These are phyloP conservation scores for Saccharomycopsis hybrid DNA, from an alignment of 1,139 yeast species.

Conservation along the genomic window DNA sequence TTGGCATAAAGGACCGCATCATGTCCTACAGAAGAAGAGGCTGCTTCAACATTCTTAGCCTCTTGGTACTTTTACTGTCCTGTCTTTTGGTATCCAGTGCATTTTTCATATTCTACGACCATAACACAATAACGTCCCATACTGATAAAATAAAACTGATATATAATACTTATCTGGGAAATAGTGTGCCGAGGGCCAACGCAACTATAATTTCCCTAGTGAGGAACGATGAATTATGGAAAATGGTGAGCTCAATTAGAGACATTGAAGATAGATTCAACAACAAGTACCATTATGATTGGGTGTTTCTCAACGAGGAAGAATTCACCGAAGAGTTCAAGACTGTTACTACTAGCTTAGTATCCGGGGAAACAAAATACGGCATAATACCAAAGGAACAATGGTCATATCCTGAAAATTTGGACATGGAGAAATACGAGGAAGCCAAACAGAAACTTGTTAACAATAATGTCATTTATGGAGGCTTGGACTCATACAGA, in stretches of 20 bases:
- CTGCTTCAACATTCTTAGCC: neutral
- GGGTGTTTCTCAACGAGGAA: constrained; percentile 73
- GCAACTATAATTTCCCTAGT: constrained; percentile 74
- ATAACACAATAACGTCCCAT: neutral
- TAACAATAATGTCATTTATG: constrained; percentile 49
- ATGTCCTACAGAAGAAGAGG: neutral
- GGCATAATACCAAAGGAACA: constrained; percentile 57
- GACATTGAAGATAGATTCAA: constrained; percentile 69
- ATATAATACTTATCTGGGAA: too few relatives aligned
- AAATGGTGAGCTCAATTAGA: constrained; percentile 48
- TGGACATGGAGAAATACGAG: constrained; percentile 53
- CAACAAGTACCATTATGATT: constrained; percentile 59
- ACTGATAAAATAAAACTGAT: too few relatives aligned
- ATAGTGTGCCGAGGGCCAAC: constrained; percentile 25
- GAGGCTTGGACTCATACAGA: constrained; percentile 57
- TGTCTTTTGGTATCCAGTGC: neutral
- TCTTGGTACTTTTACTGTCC: neutral
- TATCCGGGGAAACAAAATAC: constrained; percentile 56
- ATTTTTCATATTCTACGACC: neutral
- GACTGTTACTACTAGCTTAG: constrained; percentile 39
- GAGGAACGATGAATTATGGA: constrained; percentile 59
- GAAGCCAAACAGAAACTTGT: constrained; percentile 42
- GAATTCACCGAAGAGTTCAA: constrained; percentile 53
- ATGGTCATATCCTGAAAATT: constrained; percentile 71
- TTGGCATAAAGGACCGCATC: neutral